A percentile compares a stretch with the other conserved stretches of the same genome.
Evolutionary conservation across 2,329 filamentous ascomycete species (phyloP).

Genomic region (Fusarium sublunatum): DNA sequence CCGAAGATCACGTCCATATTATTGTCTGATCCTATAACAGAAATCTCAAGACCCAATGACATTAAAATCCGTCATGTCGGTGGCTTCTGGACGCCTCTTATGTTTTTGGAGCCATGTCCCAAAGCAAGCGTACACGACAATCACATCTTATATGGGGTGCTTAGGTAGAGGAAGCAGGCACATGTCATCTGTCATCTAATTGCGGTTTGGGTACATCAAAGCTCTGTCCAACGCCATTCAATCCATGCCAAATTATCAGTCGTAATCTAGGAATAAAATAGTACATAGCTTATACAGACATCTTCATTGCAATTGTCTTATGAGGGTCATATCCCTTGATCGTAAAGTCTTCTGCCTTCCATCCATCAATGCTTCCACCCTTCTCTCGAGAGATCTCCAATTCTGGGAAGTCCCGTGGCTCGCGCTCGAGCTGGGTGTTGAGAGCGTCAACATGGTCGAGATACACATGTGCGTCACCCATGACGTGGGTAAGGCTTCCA

Average conservation of each 20-base stretch:
- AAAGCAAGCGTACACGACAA: too few species aligned
- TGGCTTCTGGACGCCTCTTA: too few species aligned
- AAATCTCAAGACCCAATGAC: too few species aligned
- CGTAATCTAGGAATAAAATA: neutral
- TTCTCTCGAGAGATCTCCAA: conserved; percentile 76
- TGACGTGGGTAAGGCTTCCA: conserved; percentile 90
- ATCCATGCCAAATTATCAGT: conserved; percentile 11
- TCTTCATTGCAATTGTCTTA: conserved; percentile 96
- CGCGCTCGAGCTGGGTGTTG: conserved; percentile 79
- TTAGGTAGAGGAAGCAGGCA: neutral
- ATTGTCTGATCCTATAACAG: neutral
- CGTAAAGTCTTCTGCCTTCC: conserved; percentile 88
- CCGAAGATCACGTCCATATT: neutral
- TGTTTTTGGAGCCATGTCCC: too few species aligned
- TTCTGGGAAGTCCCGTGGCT: conserved; percentile 83
- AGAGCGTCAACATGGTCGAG: conserved; percentile 91
- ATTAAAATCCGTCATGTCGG: too few species aligned
- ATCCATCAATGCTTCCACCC: conserved; percentile 85
- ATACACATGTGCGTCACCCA: conserved; percentile 99
- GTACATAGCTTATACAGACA: conserved; percentile 73
- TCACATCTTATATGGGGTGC: neutral
- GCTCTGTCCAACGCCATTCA: conserved; percentile 35
- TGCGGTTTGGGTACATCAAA: neutral
- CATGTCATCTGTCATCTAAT: neutral
- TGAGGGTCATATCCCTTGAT: conserved; percentile 91